Conservation (phyloP, 192 early-diverging fungal species). For the Backusella psychrophila region DNA sequence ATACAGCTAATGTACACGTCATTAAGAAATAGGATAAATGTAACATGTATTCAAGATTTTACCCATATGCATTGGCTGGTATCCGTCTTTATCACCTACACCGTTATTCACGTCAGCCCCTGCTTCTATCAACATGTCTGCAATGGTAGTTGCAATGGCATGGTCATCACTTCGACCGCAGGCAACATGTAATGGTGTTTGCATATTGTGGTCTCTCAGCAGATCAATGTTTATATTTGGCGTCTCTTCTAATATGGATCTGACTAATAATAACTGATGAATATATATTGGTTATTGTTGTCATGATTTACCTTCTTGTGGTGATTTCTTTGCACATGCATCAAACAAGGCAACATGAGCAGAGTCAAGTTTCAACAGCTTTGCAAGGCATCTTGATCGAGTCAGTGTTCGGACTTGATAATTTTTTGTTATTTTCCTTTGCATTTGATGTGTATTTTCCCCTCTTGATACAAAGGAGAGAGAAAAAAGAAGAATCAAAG, state of each 20-base stretch:
- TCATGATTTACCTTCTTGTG: slow-evolving; percentile 4
- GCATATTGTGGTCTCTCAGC: slow-evolving; percentile 34
- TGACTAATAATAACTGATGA: slow-evolving; percentile 2
- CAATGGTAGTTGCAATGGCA: slow-evolving; percentile 26
- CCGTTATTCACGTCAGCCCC: slow-evolving; percentile 39
- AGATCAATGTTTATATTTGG: slow-evolving; percentile 24
- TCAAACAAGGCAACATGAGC: slow-evolving; percentile 11
- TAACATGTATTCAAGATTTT: background rate
- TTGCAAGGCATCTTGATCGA: background rate
- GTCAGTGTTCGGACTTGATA: background rate
- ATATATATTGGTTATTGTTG: background rate
- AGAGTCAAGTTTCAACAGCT: slow-evolving; percentile 16
- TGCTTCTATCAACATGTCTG: slow-evolving; percentile 22
- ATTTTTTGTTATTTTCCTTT: background rate
- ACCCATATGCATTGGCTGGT: slow-evolving; percentile 38
- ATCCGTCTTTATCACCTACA: slow-evolving; percentile 32
- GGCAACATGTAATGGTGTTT: slow-evolving; percentile 35
- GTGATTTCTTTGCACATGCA: slow-evolving; percentile 17
- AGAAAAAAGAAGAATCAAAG: too few relatives aligned
- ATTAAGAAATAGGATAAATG: background rate
- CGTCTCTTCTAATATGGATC: background rate
- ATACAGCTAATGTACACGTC: slow-evolving; percentile 19
- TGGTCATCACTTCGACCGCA: slow-evolving; percentile 30
- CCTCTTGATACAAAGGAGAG: too few relatives aligned
- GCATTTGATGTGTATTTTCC: too few relatives aligned